Conservation (phyloP, 176 grass and related monocot species). For the Bonia amplexicaulis region DNA sequence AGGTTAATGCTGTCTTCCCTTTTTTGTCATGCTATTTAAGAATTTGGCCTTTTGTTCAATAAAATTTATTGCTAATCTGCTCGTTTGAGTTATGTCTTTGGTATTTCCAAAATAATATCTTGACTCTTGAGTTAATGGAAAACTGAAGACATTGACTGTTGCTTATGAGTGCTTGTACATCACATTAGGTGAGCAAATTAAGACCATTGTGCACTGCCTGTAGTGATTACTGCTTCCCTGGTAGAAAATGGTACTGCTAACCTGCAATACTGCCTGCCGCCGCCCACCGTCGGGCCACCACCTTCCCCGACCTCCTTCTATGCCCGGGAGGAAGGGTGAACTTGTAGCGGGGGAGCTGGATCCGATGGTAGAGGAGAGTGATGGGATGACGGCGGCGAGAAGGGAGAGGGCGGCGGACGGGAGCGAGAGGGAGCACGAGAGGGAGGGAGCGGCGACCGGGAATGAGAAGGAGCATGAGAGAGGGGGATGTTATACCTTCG, state of each 20-base stretch:
- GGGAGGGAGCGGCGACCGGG: too few species aligned
- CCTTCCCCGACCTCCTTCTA: too few species aligned
- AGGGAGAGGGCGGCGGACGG: too few species aligned
- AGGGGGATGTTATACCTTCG: too few species aligned
- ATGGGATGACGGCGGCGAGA: too few species aligned
- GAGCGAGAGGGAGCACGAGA: too few species aligned
- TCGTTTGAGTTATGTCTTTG: neutral
- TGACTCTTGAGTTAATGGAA: neutral
- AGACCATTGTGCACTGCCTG: neutral
- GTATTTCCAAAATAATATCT: neutral
- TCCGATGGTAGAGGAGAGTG: too few species aligned
- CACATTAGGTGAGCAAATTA: constrained; percentile 7
- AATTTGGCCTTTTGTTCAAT: neutral
- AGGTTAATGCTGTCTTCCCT: neutral
- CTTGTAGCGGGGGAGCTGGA: too few species aligned
- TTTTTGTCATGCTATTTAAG: neutral
- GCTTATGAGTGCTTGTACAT: neutral
- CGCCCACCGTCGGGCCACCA: too few species aligned
- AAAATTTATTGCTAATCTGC: neutral
- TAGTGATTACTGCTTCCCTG: neutral
- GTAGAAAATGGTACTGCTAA: constrained; percentile 14
- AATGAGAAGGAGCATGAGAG: too few species aligned
- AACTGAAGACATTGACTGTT: neutral
- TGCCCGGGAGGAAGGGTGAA: too few species aligned
- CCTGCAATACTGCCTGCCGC: neutral